Conservation (phyloP, 352 stramenopile genomes). For the Pythium phragmitis region DNA sequence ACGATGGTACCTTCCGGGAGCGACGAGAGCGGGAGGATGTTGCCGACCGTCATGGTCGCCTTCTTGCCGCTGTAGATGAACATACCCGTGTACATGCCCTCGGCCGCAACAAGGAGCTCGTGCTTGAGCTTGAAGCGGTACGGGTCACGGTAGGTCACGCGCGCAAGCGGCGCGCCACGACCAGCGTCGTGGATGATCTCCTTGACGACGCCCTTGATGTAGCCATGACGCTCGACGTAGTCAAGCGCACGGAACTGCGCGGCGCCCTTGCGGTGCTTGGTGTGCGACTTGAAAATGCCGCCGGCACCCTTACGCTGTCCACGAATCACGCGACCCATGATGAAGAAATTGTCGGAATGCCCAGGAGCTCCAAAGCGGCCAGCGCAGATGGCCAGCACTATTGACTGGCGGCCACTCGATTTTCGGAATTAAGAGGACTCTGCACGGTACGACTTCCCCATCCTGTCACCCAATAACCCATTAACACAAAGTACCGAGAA, state of each 20-base stretch:
- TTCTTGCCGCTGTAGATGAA: constrained; percentile 99
- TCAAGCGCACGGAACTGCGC: constrained; percentile 75
- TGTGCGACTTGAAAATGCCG: constrained; percentile 85
- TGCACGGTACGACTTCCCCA: neutral
- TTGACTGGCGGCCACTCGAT: constrained; percentile 25
- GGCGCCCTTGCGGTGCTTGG: constrained; percentile 70
- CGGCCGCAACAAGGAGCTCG: constrained; percentile 96
- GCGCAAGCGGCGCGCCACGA: constrained; percentile 95
- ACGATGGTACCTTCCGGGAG: constrained; percentile 99
- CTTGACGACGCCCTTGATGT: constrained; percentile 99
- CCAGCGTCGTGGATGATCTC: constrained; percentile 99
- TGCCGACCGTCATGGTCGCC: constrained; percentile 94
- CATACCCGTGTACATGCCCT: constrained; percentile 99
- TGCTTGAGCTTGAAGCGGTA: constrained; percentile 91
- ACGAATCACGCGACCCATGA: constrained; percentile 89
- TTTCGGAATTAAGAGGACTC: constrained; percentile 16
- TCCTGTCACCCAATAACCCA: constrained; percentile 9
- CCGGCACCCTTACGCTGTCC: constrained; percentile 88
- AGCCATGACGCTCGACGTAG: constrained; percentile 95
- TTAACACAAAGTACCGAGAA: no score
- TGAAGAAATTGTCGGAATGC: constrained; percentile 83
- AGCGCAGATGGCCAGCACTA: neutral
- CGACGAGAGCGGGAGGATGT: constrained; percentile 94
- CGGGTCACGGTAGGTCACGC: constrained; percentile 92
- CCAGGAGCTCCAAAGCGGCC: neutral